Conservation (phyloP, 2,329 filamentous ascomycete genomes). For the Elsinoe australis region DNA sequence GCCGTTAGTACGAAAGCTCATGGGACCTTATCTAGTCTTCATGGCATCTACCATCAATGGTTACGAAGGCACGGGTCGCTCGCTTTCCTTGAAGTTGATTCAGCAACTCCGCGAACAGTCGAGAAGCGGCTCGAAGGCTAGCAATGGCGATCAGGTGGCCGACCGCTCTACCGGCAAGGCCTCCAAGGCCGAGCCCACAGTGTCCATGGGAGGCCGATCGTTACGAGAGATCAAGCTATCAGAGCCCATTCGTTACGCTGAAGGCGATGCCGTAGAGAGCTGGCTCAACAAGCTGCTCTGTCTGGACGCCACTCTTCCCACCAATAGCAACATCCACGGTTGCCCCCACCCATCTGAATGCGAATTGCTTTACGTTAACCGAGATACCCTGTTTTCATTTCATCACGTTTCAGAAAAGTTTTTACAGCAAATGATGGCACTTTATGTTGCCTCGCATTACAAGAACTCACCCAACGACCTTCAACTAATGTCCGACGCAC, state of each 20-base stretch:
- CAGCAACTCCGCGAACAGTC: constrained; percentile 95
- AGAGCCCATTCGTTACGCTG: constrained; percentile 90
- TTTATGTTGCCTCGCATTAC: constrained; percentile 96
- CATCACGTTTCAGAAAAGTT: constrained; percentile 96
- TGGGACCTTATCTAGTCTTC: constrained; percentile 95
- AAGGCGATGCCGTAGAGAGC: constrained; percentile 84
- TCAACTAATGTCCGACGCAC: constrained; percentile 97
- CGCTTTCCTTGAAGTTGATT: constrained; percentile 89
- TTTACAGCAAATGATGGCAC: constrained; percentile 93
- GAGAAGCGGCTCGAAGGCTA: constrained; percentile 52
- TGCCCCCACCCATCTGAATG: constrained; percentile 88
- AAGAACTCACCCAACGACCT: constrained; percentile 97
- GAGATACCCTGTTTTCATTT: constrained; percentile 96
- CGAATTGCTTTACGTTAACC: constrained; percentile 87
- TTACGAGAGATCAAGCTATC: constrained; percentile 85
- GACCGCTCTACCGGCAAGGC: constrained; percentile 73
- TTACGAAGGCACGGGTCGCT: constrained; percentile 93
- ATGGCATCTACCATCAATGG: constrained; percentile 99
- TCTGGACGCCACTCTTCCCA: constrained; percentile 82
- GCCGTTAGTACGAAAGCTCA: constrained; percentile 82
- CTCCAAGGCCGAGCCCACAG: constrained; percentile 54
- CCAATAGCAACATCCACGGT: constrained; percentile 65
- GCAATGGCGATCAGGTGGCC: constrained; percentile 55
- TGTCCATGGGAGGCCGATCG: constrained; percentile 60
- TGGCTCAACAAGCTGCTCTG: constrained; percentile 95